Conservation (phyloP, 1,284 basidiomycete genomes). For the Inonotus hispidus region DNA sequence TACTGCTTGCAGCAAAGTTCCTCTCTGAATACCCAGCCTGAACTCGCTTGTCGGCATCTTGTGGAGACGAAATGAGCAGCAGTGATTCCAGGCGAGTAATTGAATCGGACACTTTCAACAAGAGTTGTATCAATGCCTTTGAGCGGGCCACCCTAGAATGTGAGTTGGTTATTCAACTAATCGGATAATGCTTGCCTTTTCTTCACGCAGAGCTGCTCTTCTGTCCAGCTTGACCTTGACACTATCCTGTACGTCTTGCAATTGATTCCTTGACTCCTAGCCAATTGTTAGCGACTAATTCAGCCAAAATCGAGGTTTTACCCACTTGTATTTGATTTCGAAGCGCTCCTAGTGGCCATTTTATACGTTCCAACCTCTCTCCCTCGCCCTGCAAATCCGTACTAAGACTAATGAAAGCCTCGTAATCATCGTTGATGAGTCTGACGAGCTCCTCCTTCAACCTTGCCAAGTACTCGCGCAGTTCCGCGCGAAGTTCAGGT, state of each 20-base stretch:
- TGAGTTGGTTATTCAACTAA: neutral
- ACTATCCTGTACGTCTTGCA: slow-evolving; percentile 64
- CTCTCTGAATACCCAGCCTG: slow-evolving; percentile 11
- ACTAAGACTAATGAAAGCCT: slow-evolving; percentile 94
- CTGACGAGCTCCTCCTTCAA: slow-evolving; percentile 91
- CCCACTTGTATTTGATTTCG: slow-evolving; percentile 66
- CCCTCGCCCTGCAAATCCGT: slow-evolving; percentile 86
- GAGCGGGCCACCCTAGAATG: slow-evolving; percentile 2
- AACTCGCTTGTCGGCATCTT: slow-evolving; percentile 34
- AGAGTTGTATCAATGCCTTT: slow-evolving; percentile 74
- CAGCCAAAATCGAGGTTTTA: slow-evolving; percentile 17
- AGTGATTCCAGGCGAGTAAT: slow-evolving; percentile 79
- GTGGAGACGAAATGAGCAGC: slow-evolving; percentile 56
- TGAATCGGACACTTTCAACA: slow-evolving; percentile 87
- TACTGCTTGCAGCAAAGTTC: slow-evolving; percentile 24
- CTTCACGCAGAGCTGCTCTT: slow-evolving; percentile 70
- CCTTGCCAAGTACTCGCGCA: slow-evolving; percentile 77
- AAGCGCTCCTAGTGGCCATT: slow-evolving; percentile 59
- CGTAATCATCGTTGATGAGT: slow-evolving; percentile 97
- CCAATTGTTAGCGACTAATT: neutral
- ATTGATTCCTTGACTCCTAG: slow-evolving; percentile 57
- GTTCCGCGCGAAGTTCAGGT: slow-evolving; percentile 80
- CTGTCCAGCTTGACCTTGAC: slow-evolving; percentile 75
- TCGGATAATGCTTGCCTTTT: slow-evolving; percentile 54
- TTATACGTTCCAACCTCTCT: slow-evolving; percentile 59